Percentiles rank a stretch among this genome's conserved stretches.
Evolutionary conservation across 495 filamentous ascomycete genomes (phyloP).

Genomic region (Aspergillus hancockii): DNA sequence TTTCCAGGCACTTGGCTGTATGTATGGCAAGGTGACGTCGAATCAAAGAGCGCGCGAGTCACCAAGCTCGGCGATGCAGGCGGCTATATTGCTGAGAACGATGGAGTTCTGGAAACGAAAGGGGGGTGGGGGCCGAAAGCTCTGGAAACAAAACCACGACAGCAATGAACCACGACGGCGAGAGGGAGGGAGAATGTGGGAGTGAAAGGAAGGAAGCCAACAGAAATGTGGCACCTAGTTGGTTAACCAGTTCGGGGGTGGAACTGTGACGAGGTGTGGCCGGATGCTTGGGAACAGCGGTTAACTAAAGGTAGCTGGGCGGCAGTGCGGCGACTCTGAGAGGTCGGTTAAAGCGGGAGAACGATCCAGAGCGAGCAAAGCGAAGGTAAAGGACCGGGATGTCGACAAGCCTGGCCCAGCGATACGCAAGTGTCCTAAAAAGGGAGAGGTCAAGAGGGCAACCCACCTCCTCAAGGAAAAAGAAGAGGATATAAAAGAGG

Average conservation of each 20-base stretch:
- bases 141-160: conserved; percentile 1
- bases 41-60: conserved; percentile 14
- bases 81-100: conserved; percentile 2
- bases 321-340: conserved; percentile 34
- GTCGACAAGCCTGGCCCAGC: conserved; percentile 18
- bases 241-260: conserved; percentile 5
- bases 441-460: neutral
- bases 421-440: conserved; percentile 14
- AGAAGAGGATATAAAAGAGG: neutral
- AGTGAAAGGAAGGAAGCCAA: conserved; percentile 10
- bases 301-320: conserved; percentile 27
- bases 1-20: conserved; percentile 8
- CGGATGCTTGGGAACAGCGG: conserved; percentile 22
- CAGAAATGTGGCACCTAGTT: conserved; percentile 1
- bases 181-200: conserved; percentile 4
- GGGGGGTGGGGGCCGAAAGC: conserved; percentile 7
- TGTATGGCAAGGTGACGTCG: conserved; percentile 8
- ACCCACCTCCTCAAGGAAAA: neutral
- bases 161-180: conserved; percentile 9
- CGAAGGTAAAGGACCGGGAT: conserved; percentile 32
- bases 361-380: conserved; percentile 31
- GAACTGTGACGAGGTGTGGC: conserved; percentile 16
- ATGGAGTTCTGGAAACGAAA: neutral
- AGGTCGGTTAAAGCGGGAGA: conserved; percentile 27
- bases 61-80: conserved; percentile 8